These are phyloP conservation scores for Aspergillus sp. DNA, from an alignment of 2,329 filamentous ascomycete genomes.

Conservation along the genomic window DNA sequence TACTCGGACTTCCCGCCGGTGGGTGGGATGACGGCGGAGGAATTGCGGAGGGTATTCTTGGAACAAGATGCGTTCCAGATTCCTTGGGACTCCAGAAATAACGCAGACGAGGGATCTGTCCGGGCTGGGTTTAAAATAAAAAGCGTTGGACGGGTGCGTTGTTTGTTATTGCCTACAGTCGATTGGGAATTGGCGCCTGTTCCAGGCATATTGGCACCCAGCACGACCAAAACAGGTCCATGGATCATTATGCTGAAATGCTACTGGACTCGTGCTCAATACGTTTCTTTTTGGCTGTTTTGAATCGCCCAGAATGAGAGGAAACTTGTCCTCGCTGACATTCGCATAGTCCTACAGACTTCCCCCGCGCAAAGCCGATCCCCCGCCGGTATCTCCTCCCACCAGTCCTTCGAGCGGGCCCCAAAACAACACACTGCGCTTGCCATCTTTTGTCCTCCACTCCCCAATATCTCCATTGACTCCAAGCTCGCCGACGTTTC, in stretches of 20 bases:
- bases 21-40: slow-evolving; percentile 55
- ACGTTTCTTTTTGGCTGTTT: too few relatives aligned
- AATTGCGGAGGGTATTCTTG: slow-evolving; percentile 58
- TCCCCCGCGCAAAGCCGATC: slow-evolving; percentile 55
- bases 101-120: slow-evolving; percentile 40
- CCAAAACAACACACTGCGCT: slow-evolving; percentile 35
- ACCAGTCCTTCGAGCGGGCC: slow-evolving; percentile 45
- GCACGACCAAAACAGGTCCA: neutral
- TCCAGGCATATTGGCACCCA: neutral
- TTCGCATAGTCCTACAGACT: slow-evolving; percentile 43
- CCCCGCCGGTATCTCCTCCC: slow-evolving; percentile 45
- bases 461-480: slow-evolving; percentile 88
- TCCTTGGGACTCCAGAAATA: slow-evolving; percentile 58
- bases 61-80: slow-evolving; percentile 55
- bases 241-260: too few relatives aligned
- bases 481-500: slow-evolving; percentile 72
- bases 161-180: neutral
- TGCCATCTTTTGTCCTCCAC: slow-evolving; percentile 55
- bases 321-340: slow-evolving; percentile 9
- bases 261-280: too few relatives aligned
- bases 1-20: slow-evolving; percentile 63
- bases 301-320: neutral
- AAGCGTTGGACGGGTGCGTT: slow-evolving; percentile 71
- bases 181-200: neutral
- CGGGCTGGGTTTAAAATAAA: slow-evolving; percentile 58